Evolutionary conservation across 371 early-diverging fungal species (phyloP).

Genomic region (Mortierella sp.): DNA sequence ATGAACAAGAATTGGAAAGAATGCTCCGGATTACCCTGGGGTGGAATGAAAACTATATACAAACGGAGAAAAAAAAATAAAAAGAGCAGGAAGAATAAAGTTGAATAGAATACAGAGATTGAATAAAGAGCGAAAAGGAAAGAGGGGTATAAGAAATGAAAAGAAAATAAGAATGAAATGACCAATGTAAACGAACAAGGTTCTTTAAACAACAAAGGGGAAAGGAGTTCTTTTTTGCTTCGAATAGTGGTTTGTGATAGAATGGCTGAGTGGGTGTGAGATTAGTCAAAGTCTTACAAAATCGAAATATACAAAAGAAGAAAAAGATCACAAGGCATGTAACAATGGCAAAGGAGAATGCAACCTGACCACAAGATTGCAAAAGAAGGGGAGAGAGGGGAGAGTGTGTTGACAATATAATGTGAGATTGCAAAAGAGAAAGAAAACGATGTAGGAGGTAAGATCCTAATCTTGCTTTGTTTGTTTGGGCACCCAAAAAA

Average conservation of each 20-base stretch:
- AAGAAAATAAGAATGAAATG: background rate
- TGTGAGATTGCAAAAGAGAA: background rate
- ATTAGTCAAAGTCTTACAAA: background rate
- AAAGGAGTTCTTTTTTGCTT: background rate
- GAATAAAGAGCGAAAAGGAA: background rate
- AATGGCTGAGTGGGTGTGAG: background rate
- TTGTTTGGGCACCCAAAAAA: background rate
- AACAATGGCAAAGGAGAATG: constrained; percentile 2
- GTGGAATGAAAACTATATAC: background rate
- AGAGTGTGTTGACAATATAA: background rate
- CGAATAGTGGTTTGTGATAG: background rate
- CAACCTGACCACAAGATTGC: background rate
- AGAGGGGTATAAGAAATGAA: background rate
- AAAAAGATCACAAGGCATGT: background rate
- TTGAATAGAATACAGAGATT: too few relatives aligned
- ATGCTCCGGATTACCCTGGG: background rate
- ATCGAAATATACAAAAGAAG: background rate
- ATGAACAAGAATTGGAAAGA: background rate
- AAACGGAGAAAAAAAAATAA: background rate
- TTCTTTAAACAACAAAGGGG: background rate
- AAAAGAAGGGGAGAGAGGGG: constrained; percentile 1
- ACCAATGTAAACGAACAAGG: background rate
- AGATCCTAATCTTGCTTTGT: background rate
- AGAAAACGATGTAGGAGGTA: too few relatives aligned
- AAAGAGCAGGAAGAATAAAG: background rate